A percentile compares a stretch with the other conserved stretches of the same genome.
These are phyloP conservation scores for Escallonia rubra DNA, from an alignment of 129 eudicot species.

Conservation along the genomic window DNA sequence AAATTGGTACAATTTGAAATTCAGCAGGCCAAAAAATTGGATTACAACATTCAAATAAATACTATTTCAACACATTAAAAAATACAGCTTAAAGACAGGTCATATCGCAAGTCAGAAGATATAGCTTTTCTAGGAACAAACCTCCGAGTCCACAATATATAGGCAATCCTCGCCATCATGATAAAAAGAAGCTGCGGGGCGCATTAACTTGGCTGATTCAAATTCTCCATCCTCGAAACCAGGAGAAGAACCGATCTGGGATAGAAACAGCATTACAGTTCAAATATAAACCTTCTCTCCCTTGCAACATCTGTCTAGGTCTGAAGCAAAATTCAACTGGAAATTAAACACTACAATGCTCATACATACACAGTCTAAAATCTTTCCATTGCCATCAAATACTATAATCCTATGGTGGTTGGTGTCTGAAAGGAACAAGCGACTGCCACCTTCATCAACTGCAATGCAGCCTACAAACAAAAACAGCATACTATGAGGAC, in stretches of 20 bases:
- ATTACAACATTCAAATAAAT: not conserved
- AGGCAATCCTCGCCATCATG: constrained; percentile 57
- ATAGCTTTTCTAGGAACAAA: constrained; percentile 16
- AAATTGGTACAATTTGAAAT: not conserved
- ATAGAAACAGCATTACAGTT: constrained; percentile 13
- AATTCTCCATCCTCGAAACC: constrained; percentile 99
- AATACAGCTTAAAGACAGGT: not conserved
- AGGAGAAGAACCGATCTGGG: constrained; percentile 92
- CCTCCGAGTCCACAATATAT: constrained; percentile 94
- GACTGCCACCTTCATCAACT: constrained; percentile 54
- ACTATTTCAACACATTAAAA: too few relatives aligned
- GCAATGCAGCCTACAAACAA: constrained; percentile 75
- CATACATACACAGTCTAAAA: constrained; percentile 78
- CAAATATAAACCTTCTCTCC: constrained; percentile 12
- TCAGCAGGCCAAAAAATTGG: not conserved
- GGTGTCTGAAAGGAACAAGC: constrained; percentile 79
- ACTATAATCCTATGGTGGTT: constrained; percentile 89
- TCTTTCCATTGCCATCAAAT: constrained; percentile 53
- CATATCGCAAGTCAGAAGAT: not conserved
- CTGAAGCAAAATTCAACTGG: not conserved
- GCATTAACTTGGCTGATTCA: constrained; percentile 66
- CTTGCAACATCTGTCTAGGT: not conserved
- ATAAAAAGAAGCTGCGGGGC: constrained; percentile 90
- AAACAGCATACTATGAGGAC: not conserved
- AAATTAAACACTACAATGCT: constrained; percentile 11